These are phyloP conservation scores for Arachis stenosperma DNA, from an alignment of 306 rosid species.

Conservation along the genomic window DNA sequence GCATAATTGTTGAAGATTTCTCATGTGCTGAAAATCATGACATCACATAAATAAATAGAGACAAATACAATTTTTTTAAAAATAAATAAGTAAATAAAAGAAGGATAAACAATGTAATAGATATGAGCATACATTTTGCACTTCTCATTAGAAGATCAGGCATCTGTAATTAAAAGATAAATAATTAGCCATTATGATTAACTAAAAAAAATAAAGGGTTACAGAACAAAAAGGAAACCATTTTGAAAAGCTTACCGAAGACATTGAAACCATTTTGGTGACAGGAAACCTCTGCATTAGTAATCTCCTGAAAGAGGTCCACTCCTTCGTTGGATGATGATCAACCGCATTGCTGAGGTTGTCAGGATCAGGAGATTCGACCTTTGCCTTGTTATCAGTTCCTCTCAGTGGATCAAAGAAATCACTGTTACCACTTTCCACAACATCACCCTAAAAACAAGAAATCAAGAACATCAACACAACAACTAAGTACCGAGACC, in stretches of 20 bases:
- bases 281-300: slow-evolving; percentile 85
- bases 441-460: slow-evolving; percentile 51
- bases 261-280: slow-evolving; percentile 73
- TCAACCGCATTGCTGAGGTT: slow-evolving; percentile 41
- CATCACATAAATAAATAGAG: slow-evolving; percentile 30
- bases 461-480: slow-evolving; percentile 29
- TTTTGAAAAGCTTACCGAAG: slow-evolving; percentile 63
- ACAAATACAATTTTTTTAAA: slow-evolving; percentile 18
- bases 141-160: slow-evolving; percentile 72
- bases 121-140: slow-evolving; percentile 69
- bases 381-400: slow-evolving; percentile 44
- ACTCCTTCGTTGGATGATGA: slow-evolving; percentile 62
- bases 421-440: slow-evolving; percentile 47
- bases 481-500: slow-evolving; percentile 30
- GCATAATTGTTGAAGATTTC: slow-evolving; percentile 71
- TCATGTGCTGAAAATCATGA: slow-evolving; percentile 62
- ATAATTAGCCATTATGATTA: slow-evolving; percentile 27
- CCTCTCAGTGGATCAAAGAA: slow-evolving; percentile 85
- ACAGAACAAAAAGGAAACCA: slow-evolving; percentile 12
- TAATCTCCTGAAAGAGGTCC: slow-evolving; percentile 81
- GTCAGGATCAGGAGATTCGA: slow-evolving; percentile 35
- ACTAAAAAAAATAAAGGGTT: slow-evolving; percentile 21
- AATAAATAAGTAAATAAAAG: background rate
- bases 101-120: slow-evolving; percentile 35
- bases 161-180: slow-evolving; percentile 62